Evolutionary conservation across 208 protist genomes (phyloP), one percentile per base, ranked within the genome.

Genomic region (Trichomonas tenax): DNA sequence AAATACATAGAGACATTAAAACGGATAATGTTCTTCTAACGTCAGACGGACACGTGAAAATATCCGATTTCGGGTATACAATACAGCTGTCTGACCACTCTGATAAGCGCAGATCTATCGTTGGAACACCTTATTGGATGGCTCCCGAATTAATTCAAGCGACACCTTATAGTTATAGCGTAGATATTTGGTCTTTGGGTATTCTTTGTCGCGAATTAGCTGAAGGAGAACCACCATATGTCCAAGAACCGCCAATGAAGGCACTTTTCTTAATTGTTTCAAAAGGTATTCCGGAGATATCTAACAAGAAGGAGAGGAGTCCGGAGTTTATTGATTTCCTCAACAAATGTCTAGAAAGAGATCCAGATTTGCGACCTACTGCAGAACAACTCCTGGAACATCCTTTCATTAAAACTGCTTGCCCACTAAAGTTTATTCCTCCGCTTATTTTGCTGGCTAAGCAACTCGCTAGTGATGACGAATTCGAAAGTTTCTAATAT

Each of bases 171-270:
- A 63, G 96, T 63, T 51, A 48, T 63, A 97, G 97, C 51, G 96
- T 96, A 48, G 97, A 98, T 96, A 96, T 98, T 21, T 98, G 97
- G 97, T 97, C 97, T 17, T 81, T 98, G 14, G 97, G 97, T 34
- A 98, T 98, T 96, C 97, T 96, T 3, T 97, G 97, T 11, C 97
- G 97, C 38, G 97, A 98, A 95, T 38, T 97, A 10, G 97, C 97
- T 31, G 97, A 97, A 82, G 86, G 49, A 23, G 48, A 96, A n/a
- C 97, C 97, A n/a, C 97, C 97, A 3, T 82, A 96, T 86, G 86
- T 96, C 41, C 81, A 97, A 40, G 8, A 97, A 26, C 96, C 96
- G 63, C 97, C 97, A 31, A 48, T 97, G 82, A 96, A 96, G 51
- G 97, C 97, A n/a, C 63, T 98, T 63, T 97, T 97, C 49, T 45